Evolutionary conservation across 2,329 filamentous ascomycete species (phyloP).

Genomic region (Paracorniculantispora psalliotae): DNA sequence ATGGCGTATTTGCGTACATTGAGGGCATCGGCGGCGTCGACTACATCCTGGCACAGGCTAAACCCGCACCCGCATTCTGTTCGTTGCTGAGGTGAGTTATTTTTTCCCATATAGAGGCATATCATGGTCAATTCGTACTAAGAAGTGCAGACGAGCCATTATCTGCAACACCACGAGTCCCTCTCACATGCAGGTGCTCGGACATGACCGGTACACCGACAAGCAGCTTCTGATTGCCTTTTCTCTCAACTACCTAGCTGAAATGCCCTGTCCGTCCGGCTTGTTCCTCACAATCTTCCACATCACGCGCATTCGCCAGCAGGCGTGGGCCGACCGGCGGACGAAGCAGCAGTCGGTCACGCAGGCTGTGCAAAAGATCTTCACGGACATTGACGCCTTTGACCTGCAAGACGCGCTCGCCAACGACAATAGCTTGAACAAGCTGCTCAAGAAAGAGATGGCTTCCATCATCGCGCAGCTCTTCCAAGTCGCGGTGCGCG

Average conservation of each 20-base stretch:
- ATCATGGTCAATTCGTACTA: background rate
- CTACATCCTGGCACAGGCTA: background rate
- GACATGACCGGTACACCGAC: background rate
- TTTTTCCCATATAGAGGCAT: background rate
- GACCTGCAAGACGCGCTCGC: too few relatives aligned
- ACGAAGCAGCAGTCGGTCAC: background rate
- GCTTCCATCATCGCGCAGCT: background rate
- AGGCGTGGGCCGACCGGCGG: background rate
- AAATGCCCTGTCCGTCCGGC: background rate
- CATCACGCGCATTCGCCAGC: background rate
- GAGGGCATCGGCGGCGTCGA: background rate
- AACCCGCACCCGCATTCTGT: background rate
- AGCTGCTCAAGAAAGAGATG: background rate
- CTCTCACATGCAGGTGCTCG: background rate
- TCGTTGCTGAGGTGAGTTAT: background rate
- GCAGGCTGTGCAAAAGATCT: background rate
- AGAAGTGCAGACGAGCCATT: background rate
- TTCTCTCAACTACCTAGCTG: background rate
- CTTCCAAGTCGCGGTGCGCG: background rate
- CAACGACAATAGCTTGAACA: too few relatives aligned
- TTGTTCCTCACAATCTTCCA: background rate
- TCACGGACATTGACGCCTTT: background rate
- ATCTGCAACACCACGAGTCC: background rate
- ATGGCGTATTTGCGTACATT: background rate
- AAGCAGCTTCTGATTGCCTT: background rate